Percentiles rank a stretch among this genome's conserved stretches.
phyloP scores from a whole-genome alignment of 345 rosid species.

The Reutealis trisperma region DNA sequence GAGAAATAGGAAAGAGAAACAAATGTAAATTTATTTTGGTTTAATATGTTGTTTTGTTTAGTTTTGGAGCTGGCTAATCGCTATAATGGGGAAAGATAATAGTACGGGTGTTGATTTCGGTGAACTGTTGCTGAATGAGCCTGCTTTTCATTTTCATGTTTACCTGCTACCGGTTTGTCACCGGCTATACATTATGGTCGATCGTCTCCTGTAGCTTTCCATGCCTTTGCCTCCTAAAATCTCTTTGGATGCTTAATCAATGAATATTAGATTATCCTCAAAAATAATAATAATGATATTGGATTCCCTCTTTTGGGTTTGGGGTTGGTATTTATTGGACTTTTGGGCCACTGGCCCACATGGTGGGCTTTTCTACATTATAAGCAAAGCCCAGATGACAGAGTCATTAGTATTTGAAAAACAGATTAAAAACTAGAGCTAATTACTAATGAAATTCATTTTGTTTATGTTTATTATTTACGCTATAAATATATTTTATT shows the following conservation, averaged over 20 bases:
- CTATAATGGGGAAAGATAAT: slow-evolving; percentile 20
- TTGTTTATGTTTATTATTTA: too few species aligned
- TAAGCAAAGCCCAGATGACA: background rate
- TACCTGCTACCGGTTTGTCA: slow-evolving; percentile 41
- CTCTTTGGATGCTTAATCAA: slow-evolving; percentile 1
- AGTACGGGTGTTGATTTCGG: slow-evolving; percentile 19
- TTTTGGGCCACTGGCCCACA: background rate
- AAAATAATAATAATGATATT: background rate
- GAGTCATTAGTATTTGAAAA: too few species aligned
- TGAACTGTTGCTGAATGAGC: background rate
- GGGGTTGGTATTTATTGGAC: background rate
- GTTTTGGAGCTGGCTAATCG: background rate
- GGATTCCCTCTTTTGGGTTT: background rate
- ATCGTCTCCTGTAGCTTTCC: background rate
- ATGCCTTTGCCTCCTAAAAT: background rate
- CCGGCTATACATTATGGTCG: slow-evolving; percentile 9
- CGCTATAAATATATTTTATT: too few species aligned
- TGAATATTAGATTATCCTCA: background rate
- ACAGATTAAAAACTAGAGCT: too few species aligned
- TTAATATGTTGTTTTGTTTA: too few species aligned
- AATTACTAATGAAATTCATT: too few species aligned
- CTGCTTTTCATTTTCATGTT: slow-evolving; percentile 6
- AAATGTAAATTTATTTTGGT: too few species aligned
- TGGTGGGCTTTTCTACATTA: background rate
- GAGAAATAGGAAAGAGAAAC: background rate